phyloP scores from a whole-genome alignment of 2,329 filamentous ascomycete genomes.

The Aspergillus pseudoglaucus region DNA sequence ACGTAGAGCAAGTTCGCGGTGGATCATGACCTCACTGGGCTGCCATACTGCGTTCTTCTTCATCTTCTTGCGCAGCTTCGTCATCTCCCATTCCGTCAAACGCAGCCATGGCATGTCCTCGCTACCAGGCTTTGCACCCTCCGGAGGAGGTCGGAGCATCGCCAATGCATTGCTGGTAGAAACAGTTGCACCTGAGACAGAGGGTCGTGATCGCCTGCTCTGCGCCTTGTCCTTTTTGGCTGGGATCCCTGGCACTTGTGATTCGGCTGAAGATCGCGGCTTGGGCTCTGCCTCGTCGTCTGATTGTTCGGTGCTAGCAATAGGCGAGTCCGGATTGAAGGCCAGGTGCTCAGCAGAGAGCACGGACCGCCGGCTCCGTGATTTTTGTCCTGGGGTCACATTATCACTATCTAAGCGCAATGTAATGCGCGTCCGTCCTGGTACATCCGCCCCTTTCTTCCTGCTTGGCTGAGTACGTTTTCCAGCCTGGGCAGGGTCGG shows the following conservation, averaged over 20 bases:
- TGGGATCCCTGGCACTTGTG: slow-evolving; percentile 10
- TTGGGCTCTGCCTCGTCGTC: slow-evolving; percentile 34
- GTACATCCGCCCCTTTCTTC: slow-evolving; percentile 31
- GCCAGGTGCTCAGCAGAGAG: slow-evolving; percentile 31
- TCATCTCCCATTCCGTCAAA: slow-evolving; percentile 62
- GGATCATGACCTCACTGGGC: slow-evolving; percentile 61
- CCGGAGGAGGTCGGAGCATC: slow-evolving; percentile 52
- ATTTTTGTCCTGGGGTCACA: slow-evolving; percentile 24
- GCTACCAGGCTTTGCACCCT: slow-evolving; percentile 54
- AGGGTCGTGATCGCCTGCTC: slow-evolving; percentile 17
- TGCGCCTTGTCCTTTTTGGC: slow-evolving; percentile 40
- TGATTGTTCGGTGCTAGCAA: slow-evolving; percentile 42
- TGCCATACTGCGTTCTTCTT: slow-evolving; percentile 67
- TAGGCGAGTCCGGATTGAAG: slow-evolving; percentile 39
- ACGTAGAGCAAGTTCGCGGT: slow-evolving; percentile 55
- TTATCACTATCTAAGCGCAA: slow-evolving; percentile 31
- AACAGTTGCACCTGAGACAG: slow-evolving; percentile 20
- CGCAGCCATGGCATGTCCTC: slow-evolving; percentile 58
- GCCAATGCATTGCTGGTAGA: slow-evolving; percentile 58
- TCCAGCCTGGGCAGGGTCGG: slow-evolving; percentile 29
- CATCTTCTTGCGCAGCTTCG: slow-evolving; percentile 60
- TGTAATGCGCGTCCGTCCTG: slow-evolving; percentile 35
- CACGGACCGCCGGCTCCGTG: slow-evolving; percentile 30
- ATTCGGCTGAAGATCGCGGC: slow-evolving; percentile 11
- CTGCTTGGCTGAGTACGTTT: slow-evolving; percentile 37